Evolutionary conservation across 2,329 filamentous ascomycete species (phyloP), one percentile per base, ranked within the genome.

Genomic region (Ophiostoma tasmaniense): DNA sequence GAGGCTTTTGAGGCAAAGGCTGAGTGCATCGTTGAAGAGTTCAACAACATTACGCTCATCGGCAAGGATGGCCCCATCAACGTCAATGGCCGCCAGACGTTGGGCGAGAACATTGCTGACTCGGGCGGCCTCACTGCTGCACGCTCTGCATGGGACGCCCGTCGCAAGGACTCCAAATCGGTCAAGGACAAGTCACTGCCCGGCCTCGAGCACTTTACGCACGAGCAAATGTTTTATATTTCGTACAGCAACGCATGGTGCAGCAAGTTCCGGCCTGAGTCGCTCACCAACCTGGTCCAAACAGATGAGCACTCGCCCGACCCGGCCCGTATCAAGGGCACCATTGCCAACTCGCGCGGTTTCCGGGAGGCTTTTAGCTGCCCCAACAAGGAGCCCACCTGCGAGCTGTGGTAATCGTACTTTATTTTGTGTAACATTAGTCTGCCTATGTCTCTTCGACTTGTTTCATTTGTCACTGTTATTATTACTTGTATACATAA

Each of bases 71-170:
- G 81, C 1, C 83, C 82, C 3, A 78, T 89, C 0, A 83, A 87
- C 71, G 84, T 90, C 68, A 87, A 89, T 70, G 89, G 89, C 11
- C 79, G 79, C 30, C 79, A 87, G 17, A 91, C 89, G 0, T 78
- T 90, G 1, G 86, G 85, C 25, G 89, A 91, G 78, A 91, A 91
- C 74, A 88, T 91, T 74, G 88, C 89, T 1, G 89, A 91, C 75
- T 86, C 89, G 0, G 89, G 88, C 20, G 89, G 89, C 17, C 75
- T 91, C 0, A 81, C 83, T 8, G 85, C 87, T 0, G 81, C 87
- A 0, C 91, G 85, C 74, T 80, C 83, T 30, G 88, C 88, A 0
- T 92, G 89, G 89, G 84, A 87, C 75, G 84, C 83, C 71, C 82
- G 83, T 13, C 83, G 85, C 39, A 55, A 28, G 42, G 65, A 52